Evolutionary conservation across 176 grass and related monocot species (phyloP), one percentile per base, ranked within the genome.

Genomic region (Juncus effusus): DNA sequence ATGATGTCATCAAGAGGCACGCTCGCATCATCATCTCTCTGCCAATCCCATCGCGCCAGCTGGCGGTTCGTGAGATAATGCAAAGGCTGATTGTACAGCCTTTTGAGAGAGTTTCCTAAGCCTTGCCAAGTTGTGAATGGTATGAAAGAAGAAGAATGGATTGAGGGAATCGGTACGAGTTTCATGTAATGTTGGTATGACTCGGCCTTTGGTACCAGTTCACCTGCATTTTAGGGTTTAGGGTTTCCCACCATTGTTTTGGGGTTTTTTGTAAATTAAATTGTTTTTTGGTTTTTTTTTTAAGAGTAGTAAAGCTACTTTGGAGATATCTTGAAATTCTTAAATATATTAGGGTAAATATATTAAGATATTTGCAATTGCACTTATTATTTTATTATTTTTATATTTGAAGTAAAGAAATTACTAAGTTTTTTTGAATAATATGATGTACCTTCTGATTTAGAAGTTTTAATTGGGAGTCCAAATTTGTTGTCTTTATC

Each of bases 181-280:
- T 77, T 81, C 94, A 93, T 99, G 71, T 93, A 99, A 40, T 86
- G 78, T 69, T 89, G 82, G 80, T 97, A 97, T 85, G 92, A 89
- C 71, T 86, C 80, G 12, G 94, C 88, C 88, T 40, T 97, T 80
- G 77, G 85, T 72, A 84, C 57, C 61, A 92, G 73, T 62, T 67
- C 63, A 89, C 82, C 93, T 89, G 88, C 85, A 91, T 36, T 65
- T 77, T 83, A 75, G 38, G 77, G 40, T 65, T 85, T 77, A 74
- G 54, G 71, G 62, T 28, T 28, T 28, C 19, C 19, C 19, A 28
- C 19, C 19, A 28, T 28, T 28, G 19, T 28, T 28, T 28, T 28
- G 19, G 19, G 19, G 19, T 28, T 28, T 28, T 28, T 28, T 28
- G 19, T 28, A 28, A 28, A 28, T 28, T 28, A 28, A 28, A 28